Base-by-base conservation (phyloP, 2,329 filamentous ascomycete genomes). In the Coleophoma crateriformis region DNA sequence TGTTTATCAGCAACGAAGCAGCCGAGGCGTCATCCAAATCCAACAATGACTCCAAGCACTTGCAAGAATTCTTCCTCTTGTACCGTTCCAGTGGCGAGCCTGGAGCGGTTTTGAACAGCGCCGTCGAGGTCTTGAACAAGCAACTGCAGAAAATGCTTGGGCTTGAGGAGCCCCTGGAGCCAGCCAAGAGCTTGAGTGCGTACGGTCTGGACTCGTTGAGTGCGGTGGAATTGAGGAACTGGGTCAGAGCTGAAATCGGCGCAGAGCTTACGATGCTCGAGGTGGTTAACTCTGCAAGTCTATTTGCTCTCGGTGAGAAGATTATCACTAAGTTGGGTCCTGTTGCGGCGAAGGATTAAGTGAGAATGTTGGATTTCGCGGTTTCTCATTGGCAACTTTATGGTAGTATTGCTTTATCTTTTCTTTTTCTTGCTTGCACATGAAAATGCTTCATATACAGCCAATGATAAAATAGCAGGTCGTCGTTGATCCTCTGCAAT, bases 141-240 rank as follows among this genome's bases (percentile, higher is more conserved):
- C 54, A 62, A 13, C 52, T 67, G 17, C 53, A 51, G 13, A 60
- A 58, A 46, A 55, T 52, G 8, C 50, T 67, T 15, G 53, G 60
- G 0, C 48, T 66, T 11, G 47, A 52, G 1, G 54, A 58, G 17
- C 48, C 57, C 3, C 54, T 67, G 19, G 53, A 60, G 14, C 52
- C 58, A 15, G 58, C 51, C 1, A 60, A 61, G 27, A 57, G 60
- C 2, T 14, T 55, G 15, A 27, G 33, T 14, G 37, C 47, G 17
- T 57, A 55, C 19, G 53, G 55, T 12, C 69, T 78, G 3, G 76
- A 79, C 62, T 77, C 74, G 0, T 66, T 79, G 12, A 69, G 75
- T 7, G 75, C 74, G 3, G 73, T 78, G n/a, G 72, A 72, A 11
- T 62, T 78, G 5, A 67, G 75, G 10, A 76, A 71, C 54, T 78